Evolutionary conservation across 176 grass and related monocot species (phyloP), one percentile per base, ranked within the genome.

Genomic region (Ensete ventricosum): DNA sequence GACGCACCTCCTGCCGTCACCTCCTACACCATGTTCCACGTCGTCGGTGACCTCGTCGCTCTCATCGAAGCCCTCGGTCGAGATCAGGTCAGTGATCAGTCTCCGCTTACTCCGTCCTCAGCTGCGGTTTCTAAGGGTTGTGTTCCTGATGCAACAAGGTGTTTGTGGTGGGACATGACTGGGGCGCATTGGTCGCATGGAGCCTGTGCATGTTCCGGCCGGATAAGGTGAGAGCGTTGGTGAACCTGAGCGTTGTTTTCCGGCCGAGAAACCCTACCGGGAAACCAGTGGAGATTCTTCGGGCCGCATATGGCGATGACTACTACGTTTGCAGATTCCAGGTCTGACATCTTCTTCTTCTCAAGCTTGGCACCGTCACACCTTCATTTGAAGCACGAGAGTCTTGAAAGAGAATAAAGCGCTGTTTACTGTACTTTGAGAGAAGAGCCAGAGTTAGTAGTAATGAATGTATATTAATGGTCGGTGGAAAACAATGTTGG

Each of bases 31-130:
- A 77, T 77, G 43, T 52, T 77, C 21, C 75, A 77, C n/a, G 49
- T 77, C 21, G 75, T 77, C 75, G 75, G 75, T 11, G 75, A 77
- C 48, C 58, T 77, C 60, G 62, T 77, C 59, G 75, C 34, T 20
- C 75, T 77, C 60, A 77, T 77, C 16, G 48, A 64, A 19, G 14
- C n/a, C 1, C 75, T 77, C 49, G 75, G 75, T 11, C 59, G 53
- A 62, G 73, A 76, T 11, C 54, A 76, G 55, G 73, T 76, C 3
- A 50, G 2, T 9, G 2, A 12, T 1, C 0, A 17, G 2, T 2
- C 55, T 11, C 17, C n/a, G 14, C 60, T 6, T 22, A 13, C 69
- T n/a, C 48, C 19, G 34, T 43, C 34, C 4, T 43, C 34, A 23
- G 49, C 1, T 71, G 2, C 17, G 9, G 21, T 20, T 9, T 53